Conservation (phyloP, 2,329 filamentous ascomycete genomes). For the Didymella segeticola region DNA sequence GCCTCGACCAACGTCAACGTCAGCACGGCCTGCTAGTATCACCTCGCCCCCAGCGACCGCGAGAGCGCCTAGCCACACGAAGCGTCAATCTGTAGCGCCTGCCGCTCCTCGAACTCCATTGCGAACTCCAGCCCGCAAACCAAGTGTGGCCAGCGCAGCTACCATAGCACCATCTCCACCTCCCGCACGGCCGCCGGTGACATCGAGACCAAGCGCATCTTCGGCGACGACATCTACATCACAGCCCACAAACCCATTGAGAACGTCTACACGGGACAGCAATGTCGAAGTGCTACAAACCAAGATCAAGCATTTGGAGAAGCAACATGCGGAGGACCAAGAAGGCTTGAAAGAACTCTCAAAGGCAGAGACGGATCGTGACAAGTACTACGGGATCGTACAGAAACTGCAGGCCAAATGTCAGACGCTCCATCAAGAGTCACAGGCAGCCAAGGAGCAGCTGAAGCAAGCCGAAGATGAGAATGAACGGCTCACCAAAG, state of each 20-base stretch:
- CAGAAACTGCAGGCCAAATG: slow-evolving; percentile 91
- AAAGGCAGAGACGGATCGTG: slow-evolving; percentile 75
- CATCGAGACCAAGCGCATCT: slow-evolving; percentile 24
- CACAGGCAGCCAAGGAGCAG: slow-evolving; percentile 75
- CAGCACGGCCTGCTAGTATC: slow-evolving; percentile 22
- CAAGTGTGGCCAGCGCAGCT: slow-evolving; percentile 25
- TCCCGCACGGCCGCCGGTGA: slow-evolving; percentile 7
- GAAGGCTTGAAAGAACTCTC: slow-evolving; percentile 84
- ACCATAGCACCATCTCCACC: slow-evolving; percentile 16
- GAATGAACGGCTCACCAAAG: slow-evolving; percentile 72
- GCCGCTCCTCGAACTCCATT: slow-evolving; percentile 17
- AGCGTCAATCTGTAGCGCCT: slow-evolving; percentile 32
- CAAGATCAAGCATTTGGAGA: slow-evolving; percentile 85
- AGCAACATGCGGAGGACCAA: slow-evolving; percentile 82
- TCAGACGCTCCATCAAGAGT: slow-evolving; percentile 82
- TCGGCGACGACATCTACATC: slow-evolving; percentile 11
- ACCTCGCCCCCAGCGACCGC: slow-evolving; percentile 13
- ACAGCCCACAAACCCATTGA: slow-evolving; percentile 21
- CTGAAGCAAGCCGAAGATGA: slow-evolving; percentile 76
- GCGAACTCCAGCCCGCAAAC: slow-evolving; percentile 25
- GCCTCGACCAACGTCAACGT: slow-evolving; percentile 19
- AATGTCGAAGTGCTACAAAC: slow-evolving; percentile 83
- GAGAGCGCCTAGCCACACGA: slow-evolving; percentile 16
- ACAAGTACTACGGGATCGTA: slow-evolving; percentile 83
- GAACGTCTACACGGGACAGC: slow-evolving; percentile 27